Evolutionary conservation across 2,329 filamentous ascomycete genomes (phyloP).

Genomic region (Cryphonectria parasitica): DNA sequence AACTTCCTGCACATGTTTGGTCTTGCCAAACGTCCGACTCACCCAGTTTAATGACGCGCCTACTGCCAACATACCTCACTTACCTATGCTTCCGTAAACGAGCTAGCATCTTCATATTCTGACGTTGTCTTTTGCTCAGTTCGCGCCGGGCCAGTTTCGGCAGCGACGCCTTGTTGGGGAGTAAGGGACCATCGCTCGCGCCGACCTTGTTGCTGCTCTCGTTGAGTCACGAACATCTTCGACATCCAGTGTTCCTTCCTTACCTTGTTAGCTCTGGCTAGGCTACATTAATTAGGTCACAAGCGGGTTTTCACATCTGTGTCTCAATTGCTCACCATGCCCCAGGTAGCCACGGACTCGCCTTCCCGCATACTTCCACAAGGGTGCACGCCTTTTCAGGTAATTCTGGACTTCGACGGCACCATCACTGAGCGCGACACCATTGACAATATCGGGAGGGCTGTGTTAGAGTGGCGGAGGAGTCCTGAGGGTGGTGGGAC

Average conservation of each 20-base stretch:
- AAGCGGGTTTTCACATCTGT: not conserved
- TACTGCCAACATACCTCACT: not conserved
- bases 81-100: not conserved
- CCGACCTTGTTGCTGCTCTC: not conserved
- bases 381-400: conserved; percentile 30
- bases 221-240: not conserved
- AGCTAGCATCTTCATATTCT: not conserved
- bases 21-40: not conserved
- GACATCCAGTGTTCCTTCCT: not conserved
- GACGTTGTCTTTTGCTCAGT: not conserved
- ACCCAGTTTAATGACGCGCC: not conserved
- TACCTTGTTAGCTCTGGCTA: not conserved
- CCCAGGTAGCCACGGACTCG: not conserved
- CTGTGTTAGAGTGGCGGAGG: conserved; percentile 45
- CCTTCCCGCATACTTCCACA: not conserved
- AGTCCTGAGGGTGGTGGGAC: conserved; percentile 29
- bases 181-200: not conserved
- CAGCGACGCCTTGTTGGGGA: not conserved
- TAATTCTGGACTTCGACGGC: conserved; percentile 63
- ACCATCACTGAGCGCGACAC: conserved; percentile 62
- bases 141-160: not conserved
- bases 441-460: conserved; percentile 50
- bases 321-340: not conserved
- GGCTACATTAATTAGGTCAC: not conserved
- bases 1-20: not conserved